A percentile compares a stretch with the other conserved stretches of the same genome.
These are phyloP conservation scores for Diaporthe batatas DNA, from an alignment of 2,329 filamentous ascomycete species.

Conservation along the genomic window DNA sequence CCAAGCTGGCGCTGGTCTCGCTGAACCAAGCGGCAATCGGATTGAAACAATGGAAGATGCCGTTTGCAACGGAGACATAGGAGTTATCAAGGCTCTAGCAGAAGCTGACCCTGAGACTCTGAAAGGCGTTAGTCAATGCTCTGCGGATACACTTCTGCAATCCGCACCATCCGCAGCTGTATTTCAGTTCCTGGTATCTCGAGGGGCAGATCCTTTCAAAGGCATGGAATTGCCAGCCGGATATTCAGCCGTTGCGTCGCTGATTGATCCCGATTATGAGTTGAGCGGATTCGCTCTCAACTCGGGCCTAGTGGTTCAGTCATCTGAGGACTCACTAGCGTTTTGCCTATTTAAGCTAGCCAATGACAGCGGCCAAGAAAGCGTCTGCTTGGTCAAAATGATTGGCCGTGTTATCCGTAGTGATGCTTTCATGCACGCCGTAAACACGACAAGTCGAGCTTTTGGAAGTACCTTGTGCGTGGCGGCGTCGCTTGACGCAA, in stretches of 20 bases:
- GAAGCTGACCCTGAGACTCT: neutral
- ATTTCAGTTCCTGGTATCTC: neutral
- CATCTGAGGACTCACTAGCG: neutral
- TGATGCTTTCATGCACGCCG: neutral
- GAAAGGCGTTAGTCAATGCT: fast-evolving
- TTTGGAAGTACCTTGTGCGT: neutral
- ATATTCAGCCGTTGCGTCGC: fast-evolving
- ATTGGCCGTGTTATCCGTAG: fast-evolving
- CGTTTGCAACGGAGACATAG: neutral
- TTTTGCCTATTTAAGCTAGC: fast-evolving
- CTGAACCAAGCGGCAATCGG: neutral
- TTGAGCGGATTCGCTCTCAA: neutral
- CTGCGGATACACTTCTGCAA: fast-evolving
- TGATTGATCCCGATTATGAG: fast-evolving
- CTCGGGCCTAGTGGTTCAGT: neutral
- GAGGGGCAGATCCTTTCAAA: neutral
- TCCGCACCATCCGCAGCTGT: neutral
- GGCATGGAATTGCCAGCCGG: fast-evolving
- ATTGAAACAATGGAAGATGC: fast-evolving
- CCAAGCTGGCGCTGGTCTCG: neutral
- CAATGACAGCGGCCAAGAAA: fast-evolving
- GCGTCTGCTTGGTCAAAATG: too few species aligned
- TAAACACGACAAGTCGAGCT: neutral
- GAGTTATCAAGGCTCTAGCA: neutral
- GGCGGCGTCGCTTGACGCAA: neutral